phyloP scores from a whole-genome alignment of 768 basidiomycete genomes.

The Leccinum pellstonianum region DNA sequence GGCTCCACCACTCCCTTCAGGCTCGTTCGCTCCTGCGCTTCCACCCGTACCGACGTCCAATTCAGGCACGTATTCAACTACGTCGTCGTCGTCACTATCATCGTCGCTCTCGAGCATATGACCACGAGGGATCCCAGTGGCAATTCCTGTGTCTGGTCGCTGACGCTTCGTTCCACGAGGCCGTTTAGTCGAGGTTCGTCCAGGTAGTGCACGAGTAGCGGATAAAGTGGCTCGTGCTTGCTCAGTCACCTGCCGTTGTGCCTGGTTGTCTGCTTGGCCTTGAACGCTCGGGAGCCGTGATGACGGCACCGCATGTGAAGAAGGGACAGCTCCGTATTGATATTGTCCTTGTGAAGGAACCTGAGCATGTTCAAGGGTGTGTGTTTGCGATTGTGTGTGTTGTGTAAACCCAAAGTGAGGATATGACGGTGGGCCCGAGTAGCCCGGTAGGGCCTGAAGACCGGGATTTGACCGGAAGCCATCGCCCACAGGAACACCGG shows the following conservation, averaged over 20 bases:
- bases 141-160: constrained; percentile 4
- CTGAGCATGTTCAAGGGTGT: background rate
- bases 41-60: background rate
- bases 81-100: constrained; percentile 33
- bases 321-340: constrained; percentile 1
- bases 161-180: constrained; percentile 24
- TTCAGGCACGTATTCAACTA: constrained; percentile 23
- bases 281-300: background rate
- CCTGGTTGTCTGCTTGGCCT: background rate
- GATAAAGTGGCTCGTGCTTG: background rate
- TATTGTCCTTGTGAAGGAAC: constrained; percentile 13
- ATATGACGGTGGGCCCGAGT: constrained; percentile 2
- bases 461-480: background rate
- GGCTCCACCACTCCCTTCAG: constrained; percentile 6
- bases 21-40: background rate
- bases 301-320: constrained; percentile 3
- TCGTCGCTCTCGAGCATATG: constrained; percentile 25
- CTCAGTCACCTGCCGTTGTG: background rate
- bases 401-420: constrained; percentile 7
- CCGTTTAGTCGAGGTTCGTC: constrained; percentile 20
- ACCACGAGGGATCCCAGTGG: background rate
- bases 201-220: background rate
- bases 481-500: background rate
- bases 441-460: constrained; percentile 3
- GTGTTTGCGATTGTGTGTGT: constrained; percentile 8